Percentiles rank a stretch among this genome's conserved stretches.
Evolutionary conservation across 495 filamentous ascomycete species (phyloP).

Genomic region (Podospora conica): DNA sequence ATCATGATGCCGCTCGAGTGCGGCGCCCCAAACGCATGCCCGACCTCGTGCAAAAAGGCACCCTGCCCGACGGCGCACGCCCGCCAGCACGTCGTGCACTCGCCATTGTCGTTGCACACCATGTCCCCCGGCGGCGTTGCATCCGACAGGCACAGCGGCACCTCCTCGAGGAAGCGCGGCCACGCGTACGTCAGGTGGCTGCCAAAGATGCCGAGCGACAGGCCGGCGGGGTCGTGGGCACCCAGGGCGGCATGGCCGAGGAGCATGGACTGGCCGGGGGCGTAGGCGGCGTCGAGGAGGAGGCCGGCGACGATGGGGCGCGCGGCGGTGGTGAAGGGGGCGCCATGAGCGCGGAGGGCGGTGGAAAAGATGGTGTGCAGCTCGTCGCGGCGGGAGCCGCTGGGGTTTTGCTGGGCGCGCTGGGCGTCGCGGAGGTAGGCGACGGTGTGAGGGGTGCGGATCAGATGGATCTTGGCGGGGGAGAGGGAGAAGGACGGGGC

Average conservation of each 20-base stretch:
- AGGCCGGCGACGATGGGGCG: slow-evolving; percentile 1
- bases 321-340: not conserved
- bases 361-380: slow-evolving; percentile 36
- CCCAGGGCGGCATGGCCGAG: slow-evolving; percentile 41
- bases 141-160: slow-evolving; percentile 28
- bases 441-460: slow-evolving; percentile 38
- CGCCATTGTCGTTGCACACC: slow-evolving; percentile 35
- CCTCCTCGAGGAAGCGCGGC: slow-evolving; percentile 39
- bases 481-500: slow-evolving; percentile 16
- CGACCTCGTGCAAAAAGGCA: slow-evolving; percentile 38
- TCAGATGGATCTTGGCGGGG: slow-evolving; percentile 41
- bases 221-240: slow-evolving; percentile 32
- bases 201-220: slow-evolving; percentile 44
- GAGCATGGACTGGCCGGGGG: slow-evolving; percentile 30
- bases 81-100: slow-evolving; percentile 34
- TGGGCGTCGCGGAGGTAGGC: slow-evolving; percentile 31
- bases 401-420: slow-evolving; percentile 32
- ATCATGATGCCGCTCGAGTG: slow-evolving; percentile 36
- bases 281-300: slow-evolving; percentile 31
- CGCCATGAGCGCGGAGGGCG: slow-evolving; percentile 38
- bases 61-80: slow-evolving; percentile 40
- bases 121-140: slow-evolving; percentile 24
- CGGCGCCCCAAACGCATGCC: slow-evolving; percentile 35
- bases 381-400: slow-evolving; percentile 19
- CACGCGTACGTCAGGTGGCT: slow-evolving; percentile 44